These are phyloP conservation scores for Saccharomycopsis babjevae DNA, from an alignment of 805 yeast genomes.

Conservation along the genomic window DNA sequence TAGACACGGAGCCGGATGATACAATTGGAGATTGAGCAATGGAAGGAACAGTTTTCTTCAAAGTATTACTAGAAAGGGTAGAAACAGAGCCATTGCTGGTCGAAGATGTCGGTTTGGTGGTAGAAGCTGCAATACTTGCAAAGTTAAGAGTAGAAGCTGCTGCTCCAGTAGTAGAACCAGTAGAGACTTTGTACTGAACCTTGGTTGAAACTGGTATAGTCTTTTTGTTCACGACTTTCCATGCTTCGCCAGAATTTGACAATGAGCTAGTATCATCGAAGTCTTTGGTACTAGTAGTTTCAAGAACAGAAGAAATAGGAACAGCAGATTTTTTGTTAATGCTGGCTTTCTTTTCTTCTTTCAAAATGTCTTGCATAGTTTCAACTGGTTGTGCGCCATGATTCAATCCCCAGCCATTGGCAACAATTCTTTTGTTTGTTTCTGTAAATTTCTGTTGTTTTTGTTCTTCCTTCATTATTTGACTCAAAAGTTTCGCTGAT, in stretches of 20 bases:
- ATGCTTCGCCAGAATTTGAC: slow-evolving; percentile 22
- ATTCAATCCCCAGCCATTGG: slow-evolving; percentile 31
- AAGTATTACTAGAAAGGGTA: slow-evolving; percentile 14
- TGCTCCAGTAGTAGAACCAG: slow-evolving; percentile 20
- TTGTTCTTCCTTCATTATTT: slow-evolving; percentile 17
- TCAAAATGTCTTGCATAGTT: slow-evolving; percentile 52
- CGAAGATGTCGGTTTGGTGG: neutral
- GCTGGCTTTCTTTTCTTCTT: slow-evolving; percentile 34
- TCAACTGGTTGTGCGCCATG: slow-evolving; percentile 28
- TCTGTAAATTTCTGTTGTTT: slow-evolving; percentile 19
- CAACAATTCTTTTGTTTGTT: slow-evolving; percentile 25
- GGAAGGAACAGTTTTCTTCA: slow-evolving; percentile 20
- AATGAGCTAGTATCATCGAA: slow-evolving; percentile 25
- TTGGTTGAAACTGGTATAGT: neutral
- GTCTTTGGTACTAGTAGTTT: slow-evolving; percentile 11
- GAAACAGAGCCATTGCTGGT: neutral
- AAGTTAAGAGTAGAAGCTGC: slow-evolving; percentile 23
- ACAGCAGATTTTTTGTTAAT: slow-evolving; percentile 21
- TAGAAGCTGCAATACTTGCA: neutral
- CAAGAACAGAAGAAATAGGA: slow-evolving; percentile 20
- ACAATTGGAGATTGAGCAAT: slow-evolving; percentile 27
- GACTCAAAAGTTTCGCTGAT: slow-evolving; percentile 20
- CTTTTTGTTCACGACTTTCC: slow-evolving; percentile 11
- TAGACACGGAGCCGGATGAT: slow-evolving; percentile 27
- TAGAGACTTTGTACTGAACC: neutral